These are phyloP conservation scores for Epichloe sibirici DNA, from an alignment of 2,329 filamentous ascomycete genomes.

Conservation along the genomic window DNA sequence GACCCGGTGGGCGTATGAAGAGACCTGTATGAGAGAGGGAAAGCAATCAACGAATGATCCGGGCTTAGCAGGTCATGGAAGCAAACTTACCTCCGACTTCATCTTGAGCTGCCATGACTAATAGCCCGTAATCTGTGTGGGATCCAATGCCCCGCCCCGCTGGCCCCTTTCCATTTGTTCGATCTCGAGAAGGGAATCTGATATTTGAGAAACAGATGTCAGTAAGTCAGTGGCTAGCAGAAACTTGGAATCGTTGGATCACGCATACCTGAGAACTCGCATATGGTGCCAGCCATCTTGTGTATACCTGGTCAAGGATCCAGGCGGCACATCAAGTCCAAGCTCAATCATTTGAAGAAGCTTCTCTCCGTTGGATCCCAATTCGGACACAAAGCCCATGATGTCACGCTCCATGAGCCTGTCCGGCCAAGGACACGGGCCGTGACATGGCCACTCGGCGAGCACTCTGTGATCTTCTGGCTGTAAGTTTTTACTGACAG, in stretches of 20 bases:
- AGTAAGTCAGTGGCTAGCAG: neutral
- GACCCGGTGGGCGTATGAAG: conserved; percentile 31
- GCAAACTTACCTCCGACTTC: conserved; percentile 31
- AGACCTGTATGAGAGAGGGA: conserved; percentile 18
- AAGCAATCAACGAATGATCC: neutral
- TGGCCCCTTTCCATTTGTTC: conserved; percentile 36
- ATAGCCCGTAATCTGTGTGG: conserved; percentile 39
- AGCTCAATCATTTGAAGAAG: conserved; percentile 34
- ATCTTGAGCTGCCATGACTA: conserved; percentile 37
- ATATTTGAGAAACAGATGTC: neutral
- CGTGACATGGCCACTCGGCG: conserved; percentile 35
- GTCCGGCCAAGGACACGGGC: conserved; percentile 35
- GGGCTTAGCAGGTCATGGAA: neutral
- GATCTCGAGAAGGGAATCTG: conserved; percentile 21
- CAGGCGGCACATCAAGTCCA: conserved; percentile 27
- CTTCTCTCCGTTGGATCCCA: conserved; percentile 30
- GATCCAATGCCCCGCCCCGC: conserved; percentile 37
- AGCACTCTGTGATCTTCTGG: conserved; percentile 25
- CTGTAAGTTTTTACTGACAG: conserved; percentile 35
- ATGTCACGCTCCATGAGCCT: conserved; percentile 27
- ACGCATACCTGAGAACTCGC: conserved; percentile 29
- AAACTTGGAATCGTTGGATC: neutral
- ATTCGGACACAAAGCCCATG: conserved; percentile 26
- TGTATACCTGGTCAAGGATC: conserved; percentile 28
- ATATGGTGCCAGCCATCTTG: conserved; percentile 40